These are phyloP conservation scores for Umbelopsis sp. DNA, from an alignment of 192 early-diverging fungal genomes.

Conservation along the genomic window DNA sequence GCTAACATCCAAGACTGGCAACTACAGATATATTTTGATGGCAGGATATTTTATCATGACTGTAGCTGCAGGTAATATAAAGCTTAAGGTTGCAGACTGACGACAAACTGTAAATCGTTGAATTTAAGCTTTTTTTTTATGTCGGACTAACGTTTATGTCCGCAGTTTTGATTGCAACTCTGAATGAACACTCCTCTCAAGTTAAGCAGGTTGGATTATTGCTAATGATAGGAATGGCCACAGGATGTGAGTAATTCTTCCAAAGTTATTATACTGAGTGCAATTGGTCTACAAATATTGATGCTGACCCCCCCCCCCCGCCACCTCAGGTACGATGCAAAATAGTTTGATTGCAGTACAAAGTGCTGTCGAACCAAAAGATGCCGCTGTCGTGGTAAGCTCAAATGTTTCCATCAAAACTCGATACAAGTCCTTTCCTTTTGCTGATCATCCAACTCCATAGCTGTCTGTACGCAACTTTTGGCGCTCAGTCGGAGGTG, in stretches of 20 bases:
- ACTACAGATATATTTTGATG: slow-evolving; percentile 45
- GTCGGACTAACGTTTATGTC: too few species aligned
- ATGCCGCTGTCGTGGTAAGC: slow-evolving; percentile 30
- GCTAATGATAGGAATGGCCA: slow-evolving; percentile 11
- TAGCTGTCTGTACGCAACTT: slow-evolving; percentile 15
- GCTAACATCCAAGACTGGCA: slow-evolving; percentile 57
- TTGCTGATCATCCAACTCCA: background rate
- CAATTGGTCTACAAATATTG: too few species aligned
- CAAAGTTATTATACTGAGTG: too few species aligned
- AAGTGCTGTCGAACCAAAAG: slow-evolving; percentile 57
- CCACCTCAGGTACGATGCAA: slow-evolving; percentile 56
- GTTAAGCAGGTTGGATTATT: background rate
- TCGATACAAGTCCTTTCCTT: too few species aligned
- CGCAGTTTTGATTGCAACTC: background rate
- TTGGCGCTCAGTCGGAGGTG: slow-evolving; percentile 25
- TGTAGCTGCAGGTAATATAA: background rate
- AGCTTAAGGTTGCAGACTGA: too few species aligned
- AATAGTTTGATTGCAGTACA: slow-evolving; percentile 74
- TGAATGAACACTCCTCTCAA: slow-evolving; percentile 9
- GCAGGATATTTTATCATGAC: slow-evolving; percentile 8
- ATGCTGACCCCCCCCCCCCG: too few species aligned
- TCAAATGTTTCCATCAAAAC: too few species aligned
- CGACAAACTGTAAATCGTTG: too few species aligned
- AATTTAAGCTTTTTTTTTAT: background rate
- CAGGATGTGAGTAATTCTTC: slow-evolving; percentile 1